Evolutionary conservation across 1,139 yeast genomes (phyloP), one percentile per base, ranked within the genome.

Genomic region (Kodamaea suecica): DNA sequence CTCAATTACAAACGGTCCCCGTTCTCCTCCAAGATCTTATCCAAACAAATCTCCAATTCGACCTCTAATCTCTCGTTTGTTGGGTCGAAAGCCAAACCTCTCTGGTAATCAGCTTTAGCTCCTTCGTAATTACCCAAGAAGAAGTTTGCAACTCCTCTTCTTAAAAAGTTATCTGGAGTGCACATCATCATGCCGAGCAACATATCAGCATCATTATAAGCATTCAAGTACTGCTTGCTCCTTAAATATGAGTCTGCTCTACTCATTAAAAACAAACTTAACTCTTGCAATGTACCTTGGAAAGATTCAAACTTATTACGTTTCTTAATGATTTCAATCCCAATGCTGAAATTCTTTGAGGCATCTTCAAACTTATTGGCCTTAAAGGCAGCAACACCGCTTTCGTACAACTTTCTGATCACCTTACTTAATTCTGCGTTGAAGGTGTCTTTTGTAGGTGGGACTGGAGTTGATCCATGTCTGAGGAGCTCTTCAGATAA

Each of bases 261-360:
- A 37, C 87, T 83, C 66, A 80, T 82, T 39, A 90, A 61, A 52
- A 87, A 74, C 50, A 77, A 70, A 32, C 81, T 73, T 37, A 85
- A 63, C 55, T 92, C 97, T 50, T 84, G 90, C 37, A 88, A 61
- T 25, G 90, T 83, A 28, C 81, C 74, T 45, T 78, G 88, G 50
- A 88, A 84, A 8, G 90, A 70, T 57, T 92, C 98, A 73, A 90
- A 88, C 50, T 85, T 81, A 23, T 88, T 80, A 57, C 97, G 76
- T 47, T 85, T 79, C 42, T 76, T 64, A 13, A 90, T 84, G 78
- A 88, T 77, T 38, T 86, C 95, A 29, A 92, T 68, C 1, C 95
- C 97, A 40, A 87, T 66, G 7, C 80, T 59, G 50, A 85, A 78
- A 50, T 80, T 80, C 54, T 81, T 81, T 33, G 78, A 75, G 1